Evolutionary conservation across 108 stramenopile species (phyloP).

Genomic region (Stephanodiscus triporus): DNA sequence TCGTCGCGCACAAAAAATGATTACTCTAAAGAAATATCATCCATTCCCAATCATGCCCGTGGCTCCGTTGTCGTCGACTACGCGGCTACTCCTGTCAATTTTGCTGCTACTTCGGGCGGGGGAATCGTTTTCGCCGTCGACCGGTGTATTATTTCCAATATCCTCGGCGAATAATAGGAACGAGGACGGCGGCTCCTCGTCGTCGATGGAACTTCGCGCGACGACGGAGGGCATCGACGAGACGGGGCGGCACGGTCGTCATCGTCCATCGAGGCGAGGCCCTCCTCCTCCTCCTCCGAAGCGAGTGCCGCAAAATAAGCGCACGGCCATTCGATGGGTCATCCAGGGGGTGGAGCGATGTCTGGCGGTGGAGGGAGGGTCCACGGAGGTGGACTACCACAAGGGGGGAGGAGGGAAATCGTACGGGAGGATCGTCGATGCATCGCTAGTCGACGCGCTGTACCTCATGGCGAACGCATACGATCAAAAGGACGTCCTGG

Average conservation of each 20-base stretch:
- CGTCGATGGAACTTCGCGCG: constrained; percentile 22
- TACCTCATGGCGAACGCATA: constrained; percentile 43
- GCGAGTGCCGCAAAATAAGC: constrained; percentile 42
- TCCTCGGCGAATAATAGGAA: not conserved
- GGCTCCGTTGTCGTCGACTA: not conserved
- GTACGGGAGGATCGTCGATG: constrained; percentile 38
- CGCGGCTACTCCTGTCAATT: not conserved
- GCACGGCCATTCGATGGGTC: constrained; percentile 40
- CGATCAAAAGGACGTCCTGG: constrained; percentile 29
- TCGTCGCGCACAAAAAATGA: not conserved
- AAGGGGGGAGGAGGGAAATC: constrained; percentile 6
- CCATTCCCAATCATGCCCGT: not conserved
- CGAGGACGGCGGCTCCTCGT: not conserved
- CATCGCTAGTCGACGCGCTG: constrained; percentile 41
- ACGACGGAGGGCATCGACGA: not conserved
- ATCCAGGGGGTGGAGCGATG: constrained; percentile 44
- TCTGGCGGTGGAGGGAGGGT: constrained; percentile 28
- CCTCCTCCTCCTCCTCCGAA: not conserved
- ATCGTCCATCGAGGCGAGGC: not conserved
- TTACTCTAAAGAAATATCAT: not conserved
- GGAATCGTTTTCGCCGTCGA: not conserved
- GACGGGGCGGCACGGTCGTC: not conserved
- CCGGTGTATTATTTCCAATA: not conserved
- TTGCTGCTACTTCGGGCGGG: not conserved
- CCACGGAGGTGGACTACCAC: not conserved